Evolutionary conservation across 306 rosid species (phyloP).

Genomic region (Biancaea sappan): DNA sequence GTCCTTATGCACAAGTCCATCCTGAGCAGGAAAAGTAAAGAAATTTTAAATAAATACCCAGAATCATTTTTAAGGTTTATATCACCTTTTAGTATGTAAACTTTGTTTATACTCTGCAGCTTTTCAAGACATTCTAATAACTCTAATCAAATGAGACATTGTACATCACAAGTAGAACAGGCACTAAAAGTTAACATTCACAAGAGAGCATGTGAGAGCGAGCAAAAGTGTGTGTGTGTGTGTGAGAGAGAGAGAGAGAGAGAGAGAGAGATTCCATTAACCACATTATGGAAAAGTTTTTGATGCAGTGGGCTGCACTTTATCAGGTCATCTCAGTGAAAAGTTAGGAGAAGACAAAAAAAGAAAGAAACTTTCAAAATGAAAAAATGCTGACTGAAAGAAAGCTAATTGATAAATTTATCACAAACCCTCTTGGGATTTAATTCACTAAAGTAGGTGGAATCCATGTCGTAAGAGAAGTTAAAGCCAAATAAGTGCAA

Average conservation of each 20-base stretch:
- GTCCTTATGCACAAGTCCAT: conserved; percentile 41
- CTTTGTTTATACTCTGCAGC: background rate
- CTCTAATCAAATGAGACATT: background rate
- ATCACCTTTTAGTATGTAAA: background rate
- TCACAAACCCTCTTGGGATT: background rate
- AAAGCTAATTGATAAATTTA: background rate
- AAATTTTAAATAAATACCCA: conserved; percentile 13
- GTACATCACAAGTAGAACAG: conserved; percentile 16
- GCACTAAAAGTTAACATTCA: conserved; percentile 12
- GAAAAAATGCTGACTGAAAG: background rate
- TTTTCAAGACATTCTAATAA: conserved; percentile 12
- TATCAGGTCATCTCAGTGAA: conserved; percentile 4
- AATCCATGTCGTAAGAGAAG: background rate
- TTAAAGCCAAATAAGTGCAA: conserved; percentile 28
- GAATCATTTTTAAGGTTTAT: conserved; percentile 4
- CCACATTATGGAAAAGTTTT: conserved; percentile 6
- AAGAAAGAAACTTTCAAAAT: conserved; percentile 2
- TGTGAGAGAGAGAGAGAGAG: no score
- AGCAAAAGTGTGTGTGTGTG: no score
- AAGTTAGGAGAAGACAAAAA: background rate
- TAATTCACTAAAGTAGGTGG: conserved; percentile 10
- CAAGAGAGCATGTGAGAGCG: no score
- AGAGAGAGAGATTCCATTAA: conserved; percentile 5
- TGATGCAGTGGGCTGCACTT: background rate
- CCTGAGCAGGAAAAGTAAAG: conserved; percentile 49